Evolutionary conservation across 2,329 filamentous ascomycete genomes (phyloP), one percentile per base, ranked within the genome.

Genomic region (Xylariaceae sp.): DNA sequence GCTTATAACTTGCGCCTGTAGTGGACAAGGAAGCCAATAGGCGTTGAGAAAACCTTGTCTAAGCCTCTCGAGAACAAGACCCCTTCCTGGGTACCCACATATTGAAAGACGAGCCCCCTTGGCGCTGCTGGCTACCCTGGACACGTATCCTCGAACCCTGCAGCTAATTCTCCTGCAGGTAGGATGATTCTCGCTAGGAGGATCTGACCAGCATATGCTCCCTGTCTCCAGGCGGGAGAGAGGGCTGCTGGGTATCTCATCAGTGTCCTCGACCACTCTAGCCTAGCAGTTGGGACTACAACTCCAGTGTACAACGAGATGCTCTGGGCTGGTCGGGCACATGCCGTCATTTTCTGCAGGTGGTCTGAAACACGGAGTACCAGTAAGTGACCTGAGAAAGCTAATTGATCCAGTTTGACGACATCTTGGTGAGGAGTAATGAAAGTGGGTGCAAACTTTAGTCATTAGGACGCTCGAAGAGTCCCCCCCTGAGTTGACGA

Each of bases 331-430:
- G n/a, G n/a, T n/a, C n/a, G n/a, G n/a, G n/a, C n/a, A n/a, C 16
- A 49, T 9, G 44, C 28, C 39, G 4, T 52, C 39, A 8, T 11
- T 31, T 8, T 28, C 24, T 6, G n/a, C n/a, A n/a, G n/a, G n/a
- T 53, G n/a, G 46, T 52, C 39, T 60, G 53, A 60, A 60, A 60
- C 56, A 56, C 53, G 57, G 57, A n/a, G n/a, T n/a, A n/a, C n/a
- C n/a, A 47, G 37, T 23, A 29, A 41, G 24, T 41, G 16, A 23
- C 37, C 57, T 43, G 53, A 45, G 31, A 49, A 56, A 44, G 36
- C 40, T 39, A 17, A 48, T 23, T 43, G 23, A 12, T 28, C 19
- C 29, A n/a, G 51, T 16, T 56, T 17, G 46, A 46, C 46, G 23
- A 26, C 23, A 41, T 46, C 44, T 17, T 26, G 33, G 16, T 23